Percentiles rank a stretch among this genome's conserved stretches.
Evolutionary conservation across 2,329 filamentous ascomycete species (phyloP).

Genomic region (Uncinocarpus reesii): DNA sequence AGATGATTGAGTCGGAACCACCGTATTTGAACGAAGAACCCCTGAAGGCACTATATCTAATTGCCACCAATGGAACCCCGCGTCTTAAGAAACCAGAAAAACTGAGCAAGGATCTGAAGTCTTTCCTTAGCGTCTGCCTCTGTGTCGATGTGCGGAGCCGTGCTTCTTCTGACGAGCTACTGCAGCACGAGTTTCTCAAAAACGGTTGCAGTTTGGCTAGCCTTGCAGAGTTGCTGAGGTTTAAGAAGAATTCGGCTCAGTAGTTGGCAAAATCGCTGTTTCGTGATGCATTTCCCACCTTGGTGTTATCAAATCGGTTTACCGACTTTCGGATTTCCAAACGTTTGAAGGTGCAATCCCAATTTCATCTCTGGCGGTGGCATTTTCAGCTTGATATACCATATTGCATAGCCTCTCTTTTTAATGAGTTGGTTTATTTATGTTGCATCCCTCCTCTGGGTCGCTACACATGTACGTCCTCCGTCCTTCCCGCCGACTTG

Average conservation of each 20-base stretch:
- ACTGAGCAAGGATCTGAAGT: constrained; percentile 93
- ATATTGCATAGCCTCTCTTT: constrained; percentile 1
- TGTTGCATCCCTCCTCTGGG: not conserved
- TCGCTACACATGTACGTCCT: not conserved
- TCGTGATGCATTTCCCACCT: constrained; percentile 17
- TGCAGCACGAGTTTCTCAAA: constrained; percentile 89
- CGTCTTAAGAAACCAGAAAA: constrained; percentile 97
- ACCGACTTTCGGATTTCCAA: not conserved
- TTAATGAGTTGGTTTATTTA: constrained; percentile 1
- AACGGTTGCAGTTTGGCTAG: constrained; percentile 75
- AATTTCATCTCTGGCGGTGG: not conserved
- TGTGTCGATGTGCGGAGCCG: constrained; percentile 94
- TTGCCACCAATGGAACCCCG: constrained; percentile 94
- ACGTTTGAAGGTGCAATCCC: not conserved
- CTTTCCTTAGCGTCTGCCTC: constrained; percentile 88
- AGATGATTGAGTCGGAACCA: constrained; percentile 98
- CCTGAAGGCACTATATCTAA: constrained; percentile 91
- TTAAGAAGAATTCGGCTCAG: constrained; percentile 37
- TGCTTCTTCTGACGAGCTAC: constrained; percentile 79
- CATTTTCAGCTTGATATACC: constrained; percentile 4
- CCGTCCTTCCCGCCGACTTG: not conserved
- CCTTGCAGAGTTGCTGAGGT: constrained; percentile 76
- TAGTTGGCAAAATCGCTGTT: constrained; percentile 19
- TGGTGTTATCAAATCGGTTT: not conserved
- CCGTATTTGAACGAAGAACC: constrained; percentile 97